Evolutionary conservation across 768 basidiomycete species (phyloP).

Genomic region (Fibroporia radiculosa): DNA sequence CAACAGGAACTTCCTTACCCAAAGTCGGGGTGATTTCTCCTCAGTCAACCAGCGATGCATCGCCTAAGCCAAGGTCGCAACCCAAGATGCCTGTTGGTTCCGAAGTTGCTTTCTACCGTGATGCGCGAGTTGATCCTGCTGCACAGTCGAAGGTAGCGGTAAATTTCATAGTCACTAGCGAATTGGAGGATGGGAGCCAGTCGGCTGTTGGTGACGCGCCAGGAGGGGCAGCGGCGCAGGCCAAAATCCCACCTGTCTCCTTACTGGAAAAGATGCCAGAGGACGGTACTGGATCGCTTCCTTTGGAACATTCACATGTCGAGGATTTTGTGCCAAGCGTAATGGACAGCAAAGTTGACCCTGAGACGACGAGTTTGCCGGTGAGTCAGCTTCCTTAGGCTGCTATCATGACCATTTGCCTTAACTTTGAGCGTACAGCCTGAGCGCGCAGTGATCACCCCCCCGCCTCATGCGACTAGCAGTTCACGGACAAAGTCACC

Average conservation of each 20-base stretch:
- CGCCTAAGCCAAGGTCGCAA: constrained; percentile 42
- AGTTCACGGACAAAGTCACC: constrained; percentile 51
- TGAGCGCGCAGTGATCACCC: constrained; percentile 27
- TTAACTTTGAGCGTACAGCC: neutral
- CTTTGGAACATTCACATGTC: no score
- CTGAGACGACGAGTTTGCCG: constrained; percentile 1
- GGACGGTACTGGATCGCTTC: no score
- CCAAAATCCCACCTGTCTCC: neutral
- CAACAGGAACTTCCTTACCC: constrained; percentile 2
- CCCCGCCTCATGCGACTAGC: constrained; percentile 26
- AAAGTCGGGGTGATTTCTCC: neutral
- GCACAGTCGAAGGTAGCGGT: constrained; percentile 45
- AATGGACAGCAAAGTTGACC: constrained; percentile 1
- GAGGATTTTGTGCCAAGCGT: neutral
- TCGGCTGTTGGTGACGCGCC: neutral
- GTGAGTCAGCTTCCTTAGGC: neutral
- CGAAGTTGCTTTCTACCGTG: constrained; percentile 66
- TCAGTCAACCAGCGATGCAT: constrained; percentile 24
- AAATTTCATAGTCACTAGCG: constrained; percentile 74
- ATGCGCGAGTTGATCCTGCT: constrained; percentile 45
- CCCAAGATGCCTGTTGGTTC: constrained; percentile 70
- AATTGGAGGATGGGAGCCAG: constrained; percentile 40
- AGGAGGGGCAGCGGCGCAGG: neutral
- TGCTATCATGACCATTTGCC: neutral
- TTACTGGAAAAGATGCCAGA: no score